Conservation (phyloP, 2,329 filamentous ascomycete species). For the Aureobasidium sp. region DNA sequence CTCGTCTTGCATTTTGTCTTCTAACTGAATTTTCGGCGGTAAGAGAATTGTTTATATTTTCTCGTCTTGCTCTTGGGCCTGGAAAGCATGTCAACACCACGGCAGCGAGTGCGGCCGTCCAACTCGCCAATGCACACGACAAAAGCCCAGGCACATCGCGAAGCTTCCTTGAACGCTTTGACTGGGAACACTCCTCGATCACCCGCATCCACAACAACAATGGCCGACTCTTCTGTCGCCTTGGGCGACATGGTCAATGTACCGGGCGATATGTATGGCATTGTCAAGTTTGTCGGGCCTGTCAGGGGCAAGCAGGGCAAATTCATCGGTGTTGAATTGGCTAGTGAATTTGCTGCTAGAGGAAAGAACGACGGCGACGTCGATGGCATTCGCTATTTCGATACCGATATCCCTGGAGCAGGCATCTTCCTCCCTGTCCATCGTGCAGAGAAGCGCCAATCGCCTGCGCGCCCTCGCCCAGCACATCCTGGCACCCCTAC, state of each 20-base stretch:
- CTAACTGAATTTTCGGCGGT: neutral
- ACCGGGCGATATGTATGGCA: constrained; percentile 85
- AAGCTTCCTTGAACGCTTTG: constrained; percentile 62
- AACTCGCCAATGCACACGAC: constrained; percentile 32
- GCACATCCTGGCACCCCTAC: constrained; percentile 61
- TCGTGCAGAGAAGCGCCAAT: constrained; percentile 66
- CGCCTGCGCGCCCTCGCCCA: constrained; percentile 46
- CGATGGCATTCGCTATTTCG: constrained; percentile 75
- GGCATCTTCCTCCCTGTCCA: constrained; percentile 89
- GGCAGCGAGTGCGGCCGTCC: constrained; percentile 5
- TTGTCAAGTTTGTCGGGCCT: constrained; percentile 77
- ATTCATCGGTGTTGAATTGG: constrained; percentile 89
- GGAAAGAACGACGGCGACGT: constrained; percentile 97
- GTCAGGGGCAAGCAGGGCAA: constrained; percentile 84
- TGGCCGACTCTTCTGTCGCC: constrained; percentile 51
- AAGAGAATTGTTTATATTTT: neutral
- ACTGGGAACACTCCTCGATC: constrained; percentile 39
- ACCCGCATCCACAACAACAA: constrained; percentile 23
- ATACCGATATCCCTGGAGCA: constrained; percentile 66
- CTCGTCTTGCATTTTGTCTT: constrained; percentile 5
- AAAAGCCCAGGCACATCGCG: constrained; percentile 51
- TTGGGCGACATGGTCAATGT: constrained; percentile 85
- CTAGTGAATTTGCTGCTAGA: constrained; percentile 67
- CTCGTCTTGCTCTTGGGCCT: neutral
- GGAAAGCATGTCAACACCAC: constrained; percentile 6